phyloP scores from a whole-genome alignment of 1,284 basidiomycete species.

The Irpex sp. region DNA sequence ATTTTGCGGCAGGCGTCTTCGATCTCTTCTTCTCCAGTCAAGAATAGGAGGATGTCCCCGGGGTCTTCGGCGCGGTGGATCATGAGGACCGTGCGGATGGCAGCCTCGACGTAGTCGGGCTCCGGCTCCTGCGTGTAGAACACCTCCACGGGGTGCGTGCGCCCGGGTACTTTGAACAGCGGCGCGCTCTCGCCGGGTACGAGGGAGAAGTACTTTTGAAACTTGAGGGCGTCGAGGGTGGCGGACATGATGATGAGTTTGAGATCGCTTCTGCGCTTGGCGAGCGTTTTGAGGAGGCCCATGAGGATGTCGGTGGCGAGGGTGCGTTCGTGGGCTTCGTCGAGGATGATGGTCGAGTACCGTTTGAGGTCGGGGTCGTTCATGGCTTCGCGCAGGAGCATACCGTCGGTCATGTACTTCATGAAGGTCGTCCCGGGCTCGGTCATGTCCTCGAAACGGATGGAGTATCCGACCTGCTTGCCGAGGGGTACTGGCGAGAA shows the following conservation, averaged over 20 bases:
- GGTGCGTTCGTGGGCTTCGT: slow-evolving; percentile 98
- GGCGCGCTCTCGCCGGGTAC: slow-evolving; percentile 56
- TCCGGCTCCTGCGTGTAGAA: slow-evolving; percentile 97
- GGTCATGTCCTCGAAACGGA: slow-evolving; percentile 99
- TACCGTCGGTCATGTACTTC: slow-evolving; percentile 99
- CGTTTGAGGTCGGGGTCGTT: slow-evolving; percentile 87
- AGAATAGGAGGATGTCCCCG: slow-evolving; percentile 92
- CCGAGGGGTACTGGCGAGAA: slow-evolving; percentile 72
- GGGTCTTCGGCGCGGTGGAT: slow-evolving; percentile 95
- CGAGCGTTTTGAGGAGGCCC: slow-evolving; percentile 82
- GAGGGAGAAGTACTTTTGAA: slow-evolving; percentile 92
- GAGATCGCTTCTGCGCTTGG: slow-evolving; percentile 80
- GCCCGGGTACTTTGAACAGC: slow-evolving; percentile 93
- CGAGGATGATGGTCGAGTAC: slow-evolving; percentile 97
- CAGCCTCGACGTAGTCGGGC: slow-evolving; percentile 95
- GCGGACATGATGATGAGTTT: slow-evolving; percentile 99
- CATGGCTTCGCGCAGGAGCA: slow-evolving; percentile 96
- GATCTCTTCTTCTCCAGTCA: slow-evolving; percentile 98
- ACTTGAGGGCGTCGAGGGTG: slow-evolving; percentile 95
- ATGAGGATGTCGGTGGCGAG: slow-evolving; percentile 98
- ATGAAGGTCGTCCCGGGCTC: slow-evolving; percentile 88
- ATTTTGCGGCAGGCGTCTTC: slow-evolving; percentile 96
- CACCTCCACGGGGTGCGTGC: slow-evolving; percentile 94
- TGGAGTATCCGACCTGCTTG: slow-evolving; percentile 95
- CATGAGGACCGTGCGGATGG: slow-evolving; percentile 95